These are phyloP conservation scores for Pythium aristosporum DNA, from an alignment of 352 stramenopile genomes.

Conservation along the genomic window DNA sequence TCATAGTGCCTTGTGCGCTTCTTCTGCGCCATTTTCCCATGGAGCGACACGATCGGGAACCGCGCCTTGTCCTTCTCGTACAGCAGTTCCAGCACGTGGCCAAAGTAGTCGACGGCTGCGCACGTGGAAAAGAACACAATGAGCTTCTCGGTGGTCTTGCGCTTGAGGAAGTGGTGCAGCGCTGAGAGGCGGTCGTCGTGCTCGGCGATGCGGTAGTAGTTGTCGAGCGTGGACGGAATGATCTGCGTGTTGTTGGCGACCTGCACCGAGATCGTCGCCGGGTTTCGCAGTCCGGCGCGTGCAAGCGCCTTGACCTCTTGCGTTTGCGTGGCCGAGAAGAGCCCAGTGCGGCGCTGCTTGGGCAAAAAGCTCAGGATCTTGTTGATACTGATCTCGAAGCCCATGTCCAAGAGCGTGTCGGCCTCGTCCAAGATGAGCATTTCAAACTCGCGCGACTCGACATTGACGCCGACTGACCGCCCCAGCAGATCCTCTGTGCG, in stretches of 20 bases:
- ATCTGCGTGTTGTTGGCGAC: conserved; percentile 88
- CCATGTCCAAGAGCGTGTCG: conserved; percentile 98
- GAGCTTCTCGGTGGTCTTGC: conserved; percentile 86
- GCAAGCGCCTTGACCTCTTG: conserved; percentile 96
- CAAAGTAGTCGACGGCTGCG: conserved; percentile 98
- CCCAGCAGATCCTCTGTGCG: conserved; percentile 88
- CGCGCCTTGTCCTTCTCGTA: conserved; percentile 32
- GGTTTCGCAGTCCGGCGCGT: conserved; percentile 97
- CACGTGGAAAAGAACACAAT: conserved; percentile 99
- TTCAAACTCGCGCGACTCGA: conserved; percentile 94
- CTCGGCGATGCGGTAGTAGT: conserved; percentile 95
- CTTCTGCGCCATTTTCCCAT: conserved; percentile 95
- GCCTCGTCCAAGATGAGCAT: conserved; percentile 99
- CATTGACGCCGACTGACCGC: conserved; percentile 60
- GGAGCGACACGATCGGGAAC: conserved; percentile 74
- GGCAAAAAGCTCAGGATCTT: conserved; percentile 95
- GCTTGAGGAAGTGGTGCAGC: conserved; percentile 92
- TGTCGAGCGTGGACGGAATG: conserved; percentile 79
- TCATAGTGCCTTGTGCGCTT: conserved; percentile 84
- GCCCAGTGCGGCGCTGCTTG: conserved; percentile 95
- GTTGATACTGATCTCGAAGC: conserved; percentile 95
- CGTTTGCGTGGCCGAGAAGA: conserved; percentile 91
- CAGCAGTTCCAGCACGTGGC: conserved; percentile 84
- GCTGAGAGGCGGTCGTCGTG: conserved; percentile 94
- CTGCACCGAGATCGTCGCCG: conserved; percentile 96